Base-by-base conservation (phyloP, 1,284 basidiomycete species). In the Schizophyllum commune region DNA sequence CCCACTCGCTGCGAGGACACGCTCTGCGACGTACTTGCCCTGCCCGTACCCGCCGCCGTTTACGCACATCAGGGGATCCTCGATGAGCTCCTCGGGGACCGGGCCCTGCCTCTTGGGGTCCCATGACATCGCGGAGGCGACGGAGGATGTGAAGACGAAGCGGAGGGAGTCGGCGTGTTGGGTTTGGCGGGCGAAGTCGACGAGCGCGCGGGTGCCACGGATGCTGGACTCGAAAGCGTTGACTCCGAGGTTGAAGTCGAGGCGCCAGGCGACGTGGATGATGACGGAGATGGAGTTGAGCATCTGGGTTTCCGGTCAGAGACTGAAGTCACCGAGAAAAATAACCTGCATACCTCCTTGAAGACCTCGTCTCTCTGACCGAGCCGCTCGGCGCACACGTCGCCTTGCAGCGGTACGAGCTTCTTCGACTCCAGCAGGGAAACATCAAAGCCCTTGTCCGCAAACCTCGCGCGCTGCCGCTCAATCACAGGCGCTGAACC, bases 171-270 rank as follows among this genome's bases (percentile, higher is more conserved):
- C 19, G 3, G 8, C 32, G 17, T 62, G 62, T 5, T 56, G 27
- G 1, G 68, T 52, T 1, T 57, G 53, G 1, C 67, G 59, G 1
- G 73, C 75, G 4, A 79, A 67, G 39, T 77, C 72, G 20, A 77
- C 67, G 11, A 79, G 68, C 55, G 75, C 70, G n/a, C 71, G 65
- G 0, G 72, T 73, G 19, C 72, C 75, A 8, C 64, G 62, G 20
- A 79, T 65, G 47, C 72, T 68, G 1, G 72, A 62, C 57, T 78
- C 77, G 55, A 77, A 75, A 0, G 75, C 75, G 1, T 68, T 62
- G 1, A 79, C 63, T 0, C 73, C 65, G 32, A 75, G 61, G 61
- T 78, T 79, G 67, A 79, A 79, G 60, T 79, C 73, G 22, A 79
- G 68, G 17, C 68, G 69, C 77, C 78, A 79, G 1, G 78, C 64